A percentile compares a stretch with the other conserved stretches of the same genome.
These are phyloP conservation scores for Thelonectria discophora DNA, from an alignment of 2,329 filamentous ascomycete genomes.

Conservation along the genomic window DNA sequence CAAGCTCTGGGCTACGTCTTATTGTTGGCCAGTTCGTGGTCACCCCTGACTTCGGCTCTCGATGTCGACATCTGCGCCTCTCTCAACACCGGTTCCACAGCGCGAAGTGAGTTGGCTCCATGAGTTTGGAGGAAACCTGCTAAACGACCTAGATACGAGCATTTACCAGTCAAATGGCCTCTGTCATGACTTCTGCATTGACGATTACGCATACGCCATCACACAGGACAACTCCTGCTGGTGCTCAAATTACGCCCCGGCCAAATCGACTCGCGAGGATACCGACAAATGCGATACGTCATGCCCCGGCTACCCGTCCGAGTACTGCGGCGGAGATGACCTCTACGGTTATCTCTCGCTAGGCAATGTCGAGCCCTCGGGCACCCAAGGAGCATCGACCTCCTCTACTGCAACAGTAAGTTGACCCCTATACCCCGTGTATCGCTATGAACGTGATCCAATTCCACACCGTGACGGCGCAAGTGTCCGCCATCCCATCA, in stretches of 20 bases:
- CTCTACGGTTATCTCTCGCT: conserved; percentile 74
- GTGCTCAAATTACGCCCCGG: conserved; percentile 76
- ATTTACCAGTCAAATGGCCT: conserved; percentile 75
- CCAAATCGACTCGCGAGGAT: conserved; percentile 50
- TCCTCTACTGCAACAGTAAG: conserved; percentile 43
- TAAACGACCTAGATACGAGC: conserved; percentile 54
- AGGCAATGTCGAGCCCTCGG: conserved; percentile 58
- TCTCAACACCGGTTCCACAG: conserved; percentile 48
- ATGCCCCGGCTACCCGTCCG: conserved; percentile 75
- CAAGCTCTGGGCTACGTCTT: conserved; percentile 34
- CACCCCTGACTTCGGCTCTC: conserved; percentile 37
- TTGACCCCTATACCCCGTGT: conserved; percentile 25
- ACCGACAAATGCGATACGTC: conserved; percentile 59
- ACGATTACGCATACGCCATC: conserved; percentile 72
- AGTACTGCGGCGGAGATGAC: conserved; percentile 70
- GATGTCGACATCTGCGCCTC: conserved; percentile 48
- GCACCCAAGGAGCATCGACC: conserved; percentile 55
- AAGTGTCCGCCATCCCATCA: conserved; percentile 33
- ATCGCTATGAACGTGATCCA: conserved; percentile 33
- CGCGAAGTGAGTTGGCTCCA: conserved; percentile 47
- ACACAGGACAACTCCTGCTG: conserved; percentile 73
- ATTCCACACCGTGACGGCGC: conserved; percentile 32
- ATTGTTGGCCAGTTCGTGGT: conserved; percentile 40
- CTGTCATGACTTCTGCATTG: conserved; percentile 68
- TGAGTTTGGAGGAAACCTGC: too few relatives aligned